A percentile compares a stretch with the other conserved stretches of the same genome.
phyloP scores from a whole-genome alignment of 2,329 filamentous ascomycete species.

The Microthyrium microscopicum region DNA sequence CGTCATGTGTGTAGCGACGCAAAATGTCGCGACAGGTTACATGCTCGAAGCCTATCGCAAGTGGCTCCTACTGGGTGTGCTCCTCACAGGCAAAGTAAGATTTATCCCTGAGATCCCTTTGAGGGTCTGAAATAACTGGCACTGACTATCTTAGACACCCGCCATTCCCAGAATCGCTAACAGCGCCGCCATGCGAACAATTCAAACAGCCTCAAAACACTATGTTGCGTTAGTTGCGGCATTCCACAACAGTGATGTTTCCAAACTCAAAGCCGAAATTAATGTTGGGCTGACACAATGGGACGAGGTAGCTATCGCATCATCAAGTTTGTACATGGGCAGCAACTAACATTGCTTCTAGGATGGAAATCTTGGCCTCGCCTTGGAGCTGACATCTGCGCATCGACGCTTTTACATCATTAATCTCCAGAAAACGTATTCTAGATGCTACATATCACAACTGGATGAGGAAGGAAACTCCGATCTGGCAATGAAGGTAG shows the following conservation, averaged over 20 bases:
- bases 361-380: constrained; percentile 58
- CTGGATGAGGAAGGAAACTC: constrained; percentile 33
- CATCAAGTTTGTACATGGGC: background rate
- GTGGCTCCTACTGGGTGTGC: constrained; percentile 62
- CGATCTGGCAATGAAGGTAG: no score
- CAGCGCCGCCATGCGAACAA: constrained; percentile 29
- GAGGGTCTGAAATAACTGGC: background rate
- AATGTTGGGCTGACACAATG: constrained; percentile 44
- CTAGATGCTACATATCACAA: constrained; percentile 39
- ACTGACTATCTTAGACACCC: background rate
- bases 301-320: constrained; percentile 28
- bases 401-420: constrained; percentile 64
- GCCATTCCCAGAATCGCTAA: constrained; percentile 1
- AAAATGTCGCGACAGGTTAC: constrained; percentile 50
- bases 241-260: constrained; percentile 45
- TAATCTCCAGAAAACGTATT: constrained; percentile 56
- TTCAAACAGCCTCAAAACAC: constrained; percentile 43
- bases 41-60: constrained; percentile 88
- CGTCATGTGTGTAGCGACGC: constrained; percentile 48
- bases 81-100: constrained; percentile 48
- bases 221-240: constrained; percentile 55
- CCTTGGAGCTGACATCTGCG: constrained; percentile 50
- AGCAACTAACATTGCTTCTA: constrained; percentile 14
- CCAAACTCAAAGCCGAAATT: constrained; percentile 46
- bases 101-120: background rate